These are phyloP conservation scores for Tricholoma bakamatsutake DNA, from an alignment of 768 basidiomycete genomes.

Conservation along the genomic window DNA sequence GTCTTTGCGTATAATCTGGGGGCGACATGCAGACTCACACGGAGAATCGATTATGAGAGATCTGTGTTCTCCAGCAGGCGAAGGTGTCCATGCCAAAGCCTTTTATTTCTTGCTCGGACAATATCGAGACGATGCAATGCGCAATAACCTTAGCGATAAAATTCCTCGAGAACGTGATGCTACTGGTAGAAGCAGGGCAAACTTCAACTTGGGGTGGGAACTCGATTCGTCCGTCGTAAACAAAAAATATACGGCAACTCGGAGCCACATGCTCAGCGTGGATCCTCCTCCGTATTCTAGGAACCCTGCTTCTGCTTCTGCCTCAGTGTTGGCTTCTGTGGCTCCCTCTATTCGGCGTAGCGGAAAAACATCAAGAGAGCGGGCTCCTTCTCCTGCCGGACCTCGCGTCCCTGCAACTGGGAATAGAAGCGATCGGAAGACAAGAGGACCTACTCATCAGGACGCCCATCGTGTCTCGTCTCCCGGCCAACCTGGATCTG, in stretches of 20 bases:
- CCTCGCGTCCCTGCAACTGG: slow-evolving; percentile 34
- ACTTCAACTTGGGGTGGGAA: slow-evolving; percentile 35
- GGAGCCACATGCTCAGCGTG: slow-evolving; percentile 13
- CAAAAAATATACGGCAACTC: slow-evolving; percentile 25
- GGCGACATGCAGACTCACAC: slow-evolving; percentile 54
- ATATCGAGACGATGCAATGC: slow-evolving; percentile 57
- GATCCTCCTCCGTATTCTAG: slow-evolving; percentile 13
- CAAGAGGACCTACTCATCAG: neutral
- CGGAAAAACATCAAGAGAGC: slow-evolving; percentile 28
- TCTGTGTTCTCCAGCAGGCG: slow-evolving; percentile 61
- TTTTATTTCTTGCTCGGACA: slow-evolving; percentile 81
- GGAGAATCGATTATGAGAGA: slow-evolving; percentile 55
- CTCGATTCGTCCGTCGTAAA: slow-evolving; percentile 23
- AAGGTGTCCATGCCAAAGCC: slow-evolving; percentile 75
- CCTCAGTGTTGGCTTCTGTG: slow-evolving; percentile 9
- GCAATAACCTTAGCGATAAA: slow-evolving; percentile 45
- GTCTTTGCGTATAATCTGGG: slow-evolving; percentile 82
- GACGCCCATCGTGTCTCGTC: too few species aligned
- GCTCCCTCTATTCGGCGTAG: slow-evolving; percentile 18
- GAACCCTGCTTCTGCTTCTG: slow-evolving; percentile 12
- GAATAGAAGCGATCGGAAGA: slow-evolving; percentile 13
- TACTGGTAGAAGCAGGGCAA: slow-evolving; percentile 17
- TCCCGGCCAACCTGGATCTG: neutral
- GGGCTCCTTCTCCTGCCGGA: slow-evolving; percentile 45
- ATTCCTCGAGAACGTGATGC: slow-evolving; percentile 20